phyloP scores from a whole-genome alignment of 1,284 basidiomycete species.

The Omphalotus olearius region DNA sequence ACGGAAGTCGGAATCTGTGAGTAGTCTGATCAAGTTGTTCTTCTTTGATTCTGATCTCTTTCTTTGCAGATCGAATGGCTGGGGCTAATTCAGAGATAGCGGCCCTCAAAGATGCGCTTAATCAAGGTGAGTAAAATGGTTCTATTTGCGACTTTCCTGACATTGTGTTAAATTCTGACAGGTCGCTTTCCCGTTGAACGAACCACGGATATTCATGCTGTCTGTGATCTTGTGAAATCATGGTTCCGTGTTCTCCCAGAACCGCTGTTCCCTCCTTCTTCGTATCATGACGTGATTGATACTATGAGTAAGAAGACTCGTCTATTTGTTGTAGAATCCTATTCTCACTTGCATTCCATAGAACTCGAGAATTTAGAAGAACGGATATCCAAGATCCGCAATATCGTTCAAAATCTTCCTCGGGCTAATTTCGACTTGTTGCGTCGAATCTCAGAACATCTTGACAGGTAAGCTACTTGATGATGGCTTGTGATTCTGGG shows the following conservation, averaged over 20 bases:
- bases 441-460: conserved; percentile 71
- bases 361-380: conserved; percentile 65
- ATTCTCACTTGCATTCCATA: conserved; percentile 23
- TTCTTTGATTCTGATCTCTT: neutral
- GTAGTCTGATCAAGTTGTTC: conserved; percentile 22
- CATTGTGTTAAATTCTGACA: conserved; percentile 19
- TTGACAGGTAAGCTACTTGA: conserved; percentile 70
- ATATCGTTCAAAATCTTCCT: conserved; percentile 65
- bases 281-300: conserved; percentile 64
- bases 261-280: conserved; percentile 66
- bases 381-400: conserved; percentile 58
- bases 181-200: conserved; percentile 57
- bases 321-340: conserved; percentile 12
- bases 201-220: conserved; percentile 71
- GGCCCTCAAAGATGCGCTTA: conserved; percentile 66
- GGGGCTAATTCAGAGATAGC: conserved; percentile 70
- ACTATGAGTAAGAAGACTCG: conserved; percentile 52
- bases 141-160: neutral
- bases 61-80: conserved; percentile 67
- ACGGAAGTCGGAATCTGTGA: conserved; percentile 79
- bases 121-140: conserved; percentile 44
- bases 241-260: conserved; percentile 82
- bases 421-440: conserved; percentile 70
- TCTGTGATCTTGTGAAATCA: conserved; percentile 77
- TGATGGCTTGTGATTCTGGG: conserved; percentile 20